Evolutionary conservation across 176 grass and related monocot species (phyloP).

Genomic region (Hordeum marinum): DNA sequence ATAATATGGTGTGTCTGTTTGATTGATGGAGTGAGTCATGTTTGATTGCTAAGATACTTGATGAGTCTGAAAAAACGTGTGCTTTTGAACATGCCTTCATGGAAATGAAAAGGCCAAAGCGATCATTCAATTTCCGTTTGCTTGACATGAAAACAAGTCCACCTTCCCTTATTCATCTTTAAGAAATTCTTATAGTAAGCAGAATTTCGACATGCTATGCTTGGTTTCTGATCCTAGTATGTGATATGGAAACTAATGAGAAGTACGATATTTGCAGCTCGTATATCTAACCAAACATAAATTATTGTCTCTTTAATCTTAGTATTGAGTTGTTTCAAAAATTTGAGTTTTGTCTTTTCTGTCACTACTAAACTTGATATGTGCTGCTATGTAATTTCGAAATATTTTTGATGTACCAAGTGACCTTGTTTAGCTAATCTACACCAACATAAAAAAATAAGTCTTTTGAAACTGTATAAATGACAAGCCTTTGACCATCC

Average conservation of each 20-base stretch:
- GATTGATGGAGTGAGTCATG: slow-evolving; percentile 74
- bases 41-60: slow-evolving; percentile 43
- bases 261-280: neutral
- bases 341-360: too few relatives aligned
- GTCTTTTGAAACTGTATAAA: too few relatives aligned
- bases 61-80: slow-evolving; percentile 43
- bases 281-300: too few relatives aligned
- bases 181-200: slow-evolving; percentile 31
- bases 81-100: slow-evolving; percentile 23
- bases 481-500: too few relatives aligned
- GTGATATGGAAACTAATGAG: too few relatives aligned
- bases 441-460: too few relatives aligned
- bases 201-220: slow-evolving; percentile 28
- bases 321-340: too few relatives aligned
- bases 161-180: slow-evolving; percentile 31
- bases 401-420: too few relatives aligned
- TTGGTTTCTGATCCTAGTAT: neutral
- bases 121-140: slow-evolving; percentile 77
- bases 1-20: slow-evolving; percentile 7
- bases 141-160: slow-evolving; percentile 59
- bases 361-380: too few relatives aligned
- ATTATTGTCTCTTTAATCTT: too few relatives aligned
- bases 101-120: slow-evolving; percentile 37
- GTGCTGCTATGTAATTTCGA: too few relatives aligned
- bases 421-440: too few relatives aligned